Evolutionary conservation across 106 monocot genomes (phyloP), one percentile per base, ranked within the genome.

Genomic region (Allium sativum): DNA sequence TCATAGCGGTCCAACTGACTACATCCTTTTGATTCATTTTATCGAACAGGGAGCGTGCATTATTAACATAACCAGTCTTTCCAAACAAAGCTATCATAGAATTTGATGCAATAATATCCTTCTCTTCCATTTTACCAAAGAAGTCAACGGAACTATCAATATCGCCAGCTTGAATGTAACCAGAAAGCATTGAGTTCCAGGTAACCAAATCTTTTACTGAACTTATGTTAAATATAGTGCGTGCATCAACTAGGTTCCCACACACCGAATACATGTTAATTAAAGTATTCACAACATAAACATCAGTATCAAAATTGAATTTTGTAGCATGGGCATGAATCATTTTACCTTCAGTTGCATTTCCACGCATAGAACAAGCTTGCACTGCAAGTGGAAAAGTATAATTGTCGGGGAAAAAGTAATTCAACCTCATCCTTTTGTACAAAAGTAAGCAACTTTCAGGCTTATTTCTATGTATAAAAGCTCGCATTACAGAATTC

Each of bases 141-240:
- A 90, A 21, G 45, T 9, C 9, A 12, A 68, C 56, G 0, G 95
- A 78, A 8, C 71, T 62, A 18, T 90, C 71, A 9, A 80, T 65
- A 62, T 84, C 78, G 8, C 79, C 90, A 15, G 14, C 50, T 50
- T 76, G 70, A 40, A 95, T 76, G 40, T 86, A 89, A 0, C 72
- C 83, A 2, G 89, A 72, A 43, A 94, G 67, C 16, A 94, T 84
- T 40, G 94, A 76, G 31, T 94, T 94, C 94, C 94, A 94, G 12
- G 89, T 79, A 48, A 89, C 89, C 40, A 64, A 67, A 75, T 89
- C 94, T 66, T 66, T 18, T 13, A 79, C 63, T 43, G 72, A 72
- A 68, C 84, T 81, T 57, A 11, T 50, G 61, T 94, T 81, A 43
- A 98, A 98, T 78, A 88, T 17, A 14, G 42, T 10, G 18, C 84